Percentiles rank a stretch among this genome's conserved stretches.
These are phyloP conservation scores for Aspergillus indologenus DNA, from an alignment of 495 filamentous ascomycete genomes.

Conservation along the genomic window DNA sequence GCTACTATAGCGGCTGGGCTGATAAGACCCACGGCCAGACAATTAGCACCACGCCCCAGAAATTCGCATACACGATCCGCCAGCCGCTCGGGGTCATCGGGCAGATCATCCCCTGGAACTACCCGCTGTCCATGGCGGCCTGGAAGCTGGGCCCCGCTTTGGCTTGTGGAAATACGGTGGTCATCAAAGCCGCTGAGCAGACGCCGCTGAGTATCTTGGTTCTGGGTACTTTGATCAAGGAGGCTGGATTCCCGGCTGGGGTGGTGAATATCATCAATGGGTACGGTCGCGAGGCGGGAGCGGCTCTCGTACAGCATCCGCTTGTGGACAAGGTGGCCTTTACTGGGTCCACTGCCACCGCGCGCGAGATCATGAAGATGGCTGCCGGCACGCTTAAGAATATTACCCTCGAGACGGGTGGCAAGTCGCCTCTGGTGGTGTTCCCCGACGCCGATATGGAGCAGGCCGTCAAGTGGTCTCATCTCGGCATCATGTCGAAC, in stretches of 20 bases:
- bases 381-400: constrained; percentile 83
- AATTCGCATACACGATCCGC: constrained; percentile 85
- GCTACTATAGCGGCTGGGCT: constrained; percentile 87
- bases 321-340: constrained; percentile 89
- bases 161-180: constrained; percentile 81
- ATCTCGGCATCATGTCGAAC: constrained; percentile 70
- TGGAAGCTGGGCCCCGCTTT: constrained; percentile 92
- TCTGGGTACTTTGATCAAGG: constrained; percentile 71
- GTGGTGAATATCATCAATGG: constrained; percentile 93
- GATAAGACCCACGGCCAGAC: constrained; percentile 92
- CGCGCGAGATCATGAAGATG: constrained; percentile 84
- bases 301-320: constrained; percentile 70
- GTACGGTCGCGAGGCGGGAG: constrained; percentile 70
- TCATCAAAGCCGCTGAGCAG: constrained; percentile 89
- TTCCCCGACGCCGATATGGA: constrained; percentile 87
- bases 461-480: constrained; percentile 82
- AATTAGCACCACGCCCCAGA: constrained; percentile 72
- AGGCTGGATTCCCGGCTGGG: constrained; percentile 88
- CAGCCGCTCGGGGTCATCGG: constrained; percentile 87
- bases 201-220: constrained; percentile 82
- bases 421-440: constrained; percentile 79
- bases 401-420: constrained; percentile 89
- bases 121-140: constrained; percentile 79
- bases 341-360: constrained; percentile 80
- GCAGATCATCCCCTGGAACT: constrained; percentile 95